Base-by-base conservation (phyloP, 768 basidiomycete species). In the Phaeotremella skinneri region DNA sequence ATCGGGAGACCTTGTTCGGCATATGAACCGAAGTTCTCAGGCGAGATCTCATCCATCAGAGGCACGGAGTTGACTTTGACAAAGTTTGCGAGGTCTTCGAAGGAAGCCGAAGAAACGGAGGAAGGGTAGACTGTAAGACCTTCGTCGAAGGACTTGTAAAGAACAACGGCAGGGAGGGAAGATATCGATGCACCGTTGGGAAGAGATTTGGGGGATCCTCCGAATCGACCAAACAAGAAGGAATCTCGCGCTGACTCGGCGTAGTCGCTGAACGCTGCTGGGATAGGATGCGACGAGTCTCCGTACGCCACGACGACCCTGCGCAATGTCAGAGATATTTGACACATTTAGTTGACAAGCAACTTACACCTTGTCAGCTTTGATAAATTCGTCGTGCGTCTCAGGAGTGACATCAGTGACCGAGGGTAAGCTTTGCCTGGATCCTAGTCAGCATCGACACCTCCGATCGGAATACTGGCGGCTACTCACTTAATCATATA, bases 121-220 rank as follows among this genome's bases (percentile, higher is more conserved):
- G 59, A 58, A 34, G 71, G 61, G 64, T 77, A 69, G 54, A 78
- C 72, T 62, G 75, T 72, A 65, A 74, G 79, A 66, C 87, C 89
- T 65, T 93, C 92, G 70, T 99, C 96, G 78, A 91, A 98, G 58
- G 78, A 78, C 67, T 96, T 91, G 83, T 94, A 98, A 63, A 93
- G 84, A 59, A 98, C 86, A 54, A 99, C 82, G 34, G 91, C 83
- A 16, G 96, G 93, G 37, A 87, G 82, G 13, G 83, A 55, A 84
- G 87, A 50, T 86, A 90, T 43, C 82, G 85, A 64, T 82, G 82
- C 68, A 85, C 84, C 52, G 82, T 56, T 83, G 20, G 77, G 67
- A 58, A 75, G 62, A 23, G 68, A 68, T 20, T 45, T 45, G 13
- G 82, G 85, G 34, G 83, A 77, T 74, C 96, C 91, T 54, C 86